Conservation (phyloP, 2,329 filamentous ascomycete genomes). For the Lachnellula arida region DNA sequence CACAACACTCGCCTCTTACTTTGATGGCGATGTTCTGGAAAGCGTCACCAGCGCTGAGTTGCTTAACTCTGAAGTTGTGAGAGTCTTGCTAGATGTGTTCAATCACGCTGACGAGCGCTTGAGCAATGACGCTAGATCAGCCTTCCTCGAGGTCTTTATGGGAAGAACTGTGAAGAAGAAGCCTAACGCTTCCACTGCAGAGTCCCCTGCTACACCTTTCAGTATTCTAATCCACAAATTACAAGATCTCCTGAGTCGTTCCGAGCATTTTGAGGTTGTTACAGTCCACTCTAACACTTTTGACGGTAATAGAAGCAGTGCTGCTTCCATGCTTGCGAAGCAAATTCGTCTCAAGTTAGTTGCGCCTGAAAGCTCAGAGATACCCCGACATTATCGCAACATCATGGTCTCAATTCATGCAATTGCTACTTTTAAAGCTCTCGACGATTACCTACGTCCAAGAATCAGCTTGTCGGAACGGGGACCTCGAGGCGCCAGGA, state of each 20-base stretch:
- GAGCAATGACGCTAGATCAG: constrained; percentile 65
- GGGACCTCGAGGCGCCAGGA: constrained; percentile 56
- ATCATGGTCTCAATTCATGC: constrained; percentile 99
- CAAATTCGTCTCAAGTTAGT: constrained; percentile 86
- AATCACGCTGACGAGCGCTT: constrained; percentile 61
- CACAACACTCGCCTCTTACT: constrained; percentile 71
- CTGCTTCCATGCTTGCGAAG: constrained; percentile 93
- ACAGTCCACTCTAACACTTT: constrained; percentile 92
- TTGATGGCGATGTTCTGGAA: constrained; percentile 81
- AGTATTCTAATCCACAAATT: constrained; percentile 89
- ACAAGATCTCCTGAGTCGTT: constrained; percentile 91
- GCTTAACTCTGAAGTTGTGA: constrained; percentile 83
- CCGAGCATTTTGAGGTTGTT: constrained; percentile 95
- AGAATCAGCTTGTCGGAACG: constrained; percentile 76
- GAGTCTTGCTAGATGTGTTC: constrained; percentile 77
- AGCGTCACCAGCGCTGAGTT: constrained; percentile 95
- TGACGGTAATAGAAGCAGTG: constrained; percentile 84
- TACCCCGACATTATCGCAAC: constrained; percentile 80
- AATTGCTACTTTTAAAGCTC: constrained; percentile 93
- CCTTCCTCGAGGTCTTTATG: constrained; percentile 94
- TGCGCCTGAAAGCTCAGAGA: constrained; percentile 85
- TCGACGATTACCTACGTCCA: constrained; percentile 92
- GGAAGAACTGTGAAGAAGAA: constrained; percentile 60
- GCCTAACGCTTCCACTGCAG: constrained; percentile 56
- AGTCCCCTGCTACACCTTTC: constrained; percentile 77